phyloP scores from a whole-genome alignment of 208 protist species.

The Borovskyia barvae region DNA sequence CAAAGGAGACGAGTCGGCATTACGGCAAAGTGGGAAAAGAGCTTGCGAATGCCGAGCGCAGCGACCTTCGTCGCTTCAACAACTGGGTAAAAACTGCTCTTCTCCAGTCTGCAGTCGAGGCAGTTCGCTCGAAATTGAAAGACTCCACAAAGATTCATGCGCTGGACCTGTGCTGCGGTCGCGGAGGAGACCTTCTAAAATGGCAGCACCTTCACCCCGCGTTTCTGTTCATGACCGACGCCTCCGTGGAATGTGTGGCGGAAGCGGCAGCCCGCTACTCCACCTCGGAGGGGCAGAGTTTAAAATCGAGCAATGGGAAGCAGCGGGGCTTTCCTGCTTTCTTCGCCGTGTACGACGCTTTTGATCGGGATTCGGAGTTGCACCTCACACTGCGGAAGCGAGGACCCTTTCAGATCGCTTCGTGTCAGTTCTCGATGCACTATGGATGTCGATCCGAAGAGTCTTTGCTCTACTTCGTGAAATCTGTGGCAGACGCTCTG shows the following conservation, averaged over 20 bases:
- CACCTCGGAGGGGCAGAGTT: constrained; percentile 57
- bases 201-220: constrained; percentile 53
- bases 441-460: constrained; percentile 57
- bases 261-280: constrained; percentile 74
- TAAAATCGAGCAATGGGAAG: constrained; percentile 32
- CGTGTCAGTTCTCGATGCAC: constrained; percentile 87
- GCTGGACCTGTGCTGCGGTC: constrained; percentile 71
- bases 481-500: constrained; percentile 39
- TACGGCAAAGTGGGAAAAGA: constrained; percentile 55
- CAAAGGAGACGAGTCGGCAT: constrained; percentile 47
- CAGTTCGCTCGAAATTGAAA: constrained; percentile 5
- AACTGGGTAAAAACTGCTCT: constrained; percentile 71
- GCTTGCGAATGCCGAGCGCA: constrained; percentile 36
- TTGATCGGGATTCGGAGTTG: constrained; percentile 37
- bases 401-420: constrained; percentile 44
- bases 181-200: constrained; percentile 78
- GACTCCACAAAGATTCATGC: constrained; percentile 28
- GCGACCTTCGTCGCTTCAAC: constrained; percentile 63
- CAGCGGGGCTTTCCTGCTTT: constrained; percentile 48
- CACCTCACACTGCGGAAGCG: constrained; percentile 15
- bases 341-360: constrained; percentile 71
- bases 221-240: constrained; percentile 68
- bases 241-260: constrained; percentile 63
- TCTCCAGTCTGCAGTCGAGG: constrained; percentile 2
- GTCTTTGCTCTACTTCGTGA: constrained; percentile 43